Evolutionary conservation across 768 basidiomycete species (phyloP).

Genomic region (Mycena rosella): DNA sequence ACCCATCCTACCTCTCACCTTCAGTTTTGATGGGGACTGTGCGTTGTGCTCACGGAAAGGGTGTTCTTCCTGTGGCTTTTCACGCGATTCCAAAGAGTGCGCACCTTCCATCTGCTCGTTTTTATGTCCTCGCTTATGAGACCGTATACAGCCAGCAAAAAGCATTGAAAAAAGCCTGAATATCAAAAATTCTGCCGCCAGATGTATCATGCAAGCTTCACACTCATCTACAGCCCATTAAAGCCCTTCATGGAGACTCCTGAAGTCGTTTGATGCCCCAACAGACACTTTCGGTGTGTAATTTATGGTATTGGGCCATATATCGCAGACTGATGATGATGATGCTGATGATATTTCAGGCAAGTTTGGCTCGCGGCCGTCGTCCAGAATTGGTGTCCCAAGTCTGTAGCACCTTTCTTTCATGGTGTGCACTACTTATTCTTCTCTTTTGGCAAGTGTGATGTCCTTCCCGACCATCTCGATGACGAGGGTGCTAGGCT

Average conservation of each 20-base stretch:
- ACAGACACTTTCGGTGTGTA: slow-evolving; percentile 42
- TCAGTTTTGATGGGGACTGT: slow-evolving; percentile 29
- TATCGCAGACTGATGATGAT: slow-evolving; percentile 47
- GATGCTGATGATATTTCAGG: too few species aligned
- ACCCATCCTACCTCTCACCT: slow-evolving; percentile 42
- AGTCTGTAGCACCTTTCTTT: background rate
- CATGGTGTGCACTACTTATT: too few species aligned
- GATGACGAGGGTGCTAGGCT: background rate
- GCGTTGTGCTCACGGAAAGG: slow-evolving; percentile 9
- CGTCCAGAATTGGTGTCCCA: slow-evolving; percentile 43
- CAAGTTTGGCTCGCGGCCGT: slow-evolving; percentile 40
- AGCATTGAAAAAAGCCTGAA: background rate
- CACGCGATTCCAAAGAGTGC: slow-evolving; percentile 14
- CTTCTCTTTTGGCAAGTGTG: background rate
- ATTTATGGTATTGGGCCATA: slow-evolving; percentile 44
- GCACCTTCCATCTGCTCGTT: too few species aligned
- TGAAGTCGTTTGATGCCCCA: slow-evolving; percentile 38
- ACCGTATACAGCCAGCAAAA: slow-evolving; percentile 20
- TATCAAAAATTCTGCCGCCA: slow-evolving; percentile 33
- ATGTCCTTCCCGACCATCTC: background rate
- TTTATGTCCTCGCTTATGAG: background rate
- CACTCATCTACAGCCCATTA: slow-evolving; percentile 35
- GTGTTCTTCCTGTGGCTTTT: slow-evolving; percentile 11
- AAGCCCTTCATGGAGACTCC: slow-evolving; percentile 40
- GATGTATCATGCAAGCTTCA: slow-evolving; percentile 35